A percentile compares a stretch with the other conserved stretches of the same genome.
Conservation (phyloP, 768 basidiomycete species). For the Hysterangium stoloniferum region DNA sequence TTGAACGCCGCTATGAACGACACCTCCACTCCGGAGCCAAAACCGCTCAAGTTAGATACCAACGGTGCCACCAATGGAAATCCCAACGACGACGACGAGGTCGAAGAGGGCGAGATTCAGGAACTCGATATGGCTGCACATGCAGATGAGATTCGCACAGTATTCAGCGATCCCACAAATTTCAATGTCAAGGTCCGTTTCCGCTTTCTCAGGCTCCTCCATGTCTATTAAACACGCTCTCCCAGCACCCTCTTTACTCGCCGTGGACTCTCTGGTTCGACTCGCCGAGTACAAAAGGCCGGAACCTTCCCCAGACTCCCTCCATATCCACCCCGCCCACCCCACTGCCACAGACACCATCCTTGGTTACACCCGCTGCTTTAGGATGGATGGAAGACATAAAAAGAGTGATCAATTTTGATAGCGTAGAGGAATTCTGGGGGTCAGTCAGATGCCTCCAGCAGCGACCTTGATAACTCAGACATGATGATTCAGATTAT, state of each 20-base stretch:
- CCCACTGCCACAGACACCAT: slow-evolving; percentile 64
- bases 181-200: slow-evolving; percentile 89
- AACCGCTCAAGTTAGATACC: slow-evolving; percentile 37
- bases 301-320: slow-evolving; percentile 81
- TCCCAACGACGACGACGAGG: slow-evolving; percentile 18
- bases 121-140: slow-evolving; percentile 81
- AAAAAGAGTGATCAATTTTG: slow-evolving; percentile 90
- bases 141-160: slow-evolving; percentile 78
- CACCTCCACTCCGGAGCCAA: background rate
- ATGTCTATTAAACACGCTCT: background rate
- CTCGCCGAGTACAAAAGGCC: slow-evolving; percentile 84
- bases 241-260: slow-evolving; percentile 87
- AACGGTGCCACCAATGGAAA: slow-evolving; percentile 24
- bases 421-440: slow-evolving; percentile 99
- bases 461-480: slow-evolving; percentile 16
- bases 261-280: slow-evolving; percentile 99
- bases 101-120: slow-evolving; percentile 80
- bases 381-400: slow-evolving; percentile 99
- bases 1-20: slow-evolving; percentile 54
- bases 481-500: slow-evolving; percentile 44
- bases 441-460: slow-evolving; percentile 71
- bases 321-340: slow-evolving; percentile 71
- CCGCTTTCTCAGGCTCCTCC: background rate
- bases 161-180: slow-evolving; percentile 86
- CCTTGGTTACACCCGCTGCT: slow-evolving; percentile 50